A percentile compares a stretch with the other conserved stretches of the same genome.
phyloP scores from a whole-genome alignment of 768 basidiomycete species.

The Kwoniella sp. region DNA sequence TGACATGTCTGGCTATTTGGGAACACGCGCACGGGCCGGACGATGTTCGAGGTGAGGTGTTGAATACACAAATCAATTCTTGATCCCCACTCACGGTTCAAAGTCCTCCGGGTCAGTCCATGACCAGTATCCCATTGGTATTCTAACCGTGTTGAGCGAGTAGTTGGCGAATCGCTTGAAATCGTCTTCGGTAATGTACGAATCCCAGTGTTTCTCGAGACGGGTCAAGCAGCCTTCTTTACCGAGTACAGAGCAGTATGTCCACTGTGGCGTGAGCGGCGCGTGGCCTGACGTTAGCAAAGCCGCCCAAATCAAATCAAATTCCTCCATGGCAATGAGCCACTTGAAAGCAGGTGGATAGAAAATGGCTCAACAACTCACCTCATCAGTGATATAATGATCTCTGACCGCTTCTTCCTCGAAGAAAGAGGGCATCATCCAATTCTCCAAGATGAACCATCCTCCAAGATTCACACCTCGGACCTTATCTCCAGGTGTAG shows the following conservation, averaged over 20 bases:
- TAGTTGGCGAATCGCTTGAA: conserved; percentile 42
- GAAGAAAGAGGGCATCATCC: conserved; percentile 48
- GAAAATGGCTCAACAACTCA: too few relatives aligned
- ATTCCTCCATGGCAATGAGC: too few relatives aligned
- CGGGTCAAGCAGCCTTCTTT: conserved; percentile 30
- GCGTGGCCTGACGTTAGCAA: not conserved
- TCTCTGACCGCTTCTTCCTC: conserved; percentile 27
- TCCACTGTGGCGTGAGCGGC: conserved; percentile 34
- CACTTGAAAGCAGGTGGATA: too few relatives aligned
- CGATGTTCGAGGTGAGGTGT: too few relatives aligned
- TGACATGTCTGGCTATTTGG: too few relatives aligned
- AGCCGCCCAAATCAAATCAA: too few relatives aligned
- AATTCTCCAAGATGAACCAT: conserved; percentile 50
- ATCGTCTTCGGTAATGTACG: conserved; percentile 48
- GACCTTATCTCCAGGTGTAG: conserved; percentile 37
- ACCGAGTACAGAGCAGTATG: conserved; percentile 38
- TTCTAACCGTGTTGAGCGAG: conserved; percentile 45
- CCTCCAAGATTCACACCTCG: conserved; percentile 47
- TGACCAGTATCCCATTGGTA: conserved; percentile 50
- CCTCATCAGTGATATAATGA: conserved; percentile 32
- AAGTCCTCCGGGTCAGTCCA: conserved; percentile 36
- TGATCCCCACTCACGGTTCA: conserved; percentile 32
- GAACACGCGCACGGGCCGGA: too few relatives aligned
- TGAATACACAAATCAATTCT: not conserved
- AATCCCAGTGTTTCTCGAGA: conserved; percentile 44